A percentile compares a stretch with the other conserved stretches of the same genome.
These are phyloP conservation scores for Nakazawaea molendinolei DNA, from an alignment of 805 yeast species.

Conservation along the genomic window DNA sequence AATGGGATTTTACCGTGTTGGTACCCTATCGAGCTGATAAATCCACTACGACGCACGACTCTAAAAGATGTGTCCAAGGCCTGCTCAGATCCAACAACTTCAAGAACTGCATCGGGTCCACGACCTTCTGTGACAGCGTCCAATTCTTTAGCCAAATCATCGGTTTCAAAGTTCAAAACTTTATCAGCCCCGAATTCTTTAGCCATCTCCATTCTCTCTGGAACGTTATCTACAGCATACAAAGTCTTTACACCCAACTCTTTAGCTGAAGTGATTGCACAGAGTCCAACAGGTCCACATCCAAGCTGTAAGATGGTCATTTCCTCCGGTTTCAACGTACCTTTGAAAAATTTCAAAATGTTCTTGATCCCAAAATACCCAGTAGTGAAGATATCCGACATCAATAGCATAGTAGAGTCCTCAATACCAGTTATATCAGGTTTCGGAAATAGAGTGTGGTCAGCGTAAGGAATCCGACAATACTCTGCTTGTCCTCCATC, in stretches of 20 bases:
- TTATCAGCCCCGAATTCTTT: constrained; percentile 38
- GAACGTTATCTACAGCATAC: constrained; percentile 44
- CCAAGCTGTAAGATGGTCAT: constrained; percentile 46
- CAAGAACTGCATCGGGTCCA: constrained; percentile 57
- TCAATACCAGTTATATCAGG: constrained; percentile 29
- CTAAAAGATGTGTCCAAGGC: constrained; percentile 48
- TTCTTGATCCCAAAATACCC: constrained; percentile 54
- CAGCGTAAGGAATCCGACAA: constrained; percentile 53
- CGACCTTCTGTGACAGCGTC: constrained; percentile 32
- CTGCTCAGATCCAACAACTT: constrained; percentile 49
- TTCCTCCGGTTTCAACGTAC: constrained; percentile 25
- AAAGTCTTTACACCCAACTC: constrained; percentile 36
- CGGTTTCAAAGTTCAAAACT: constrained; percentile 38
- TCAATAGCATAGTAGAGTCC: constrained; percentile 41
- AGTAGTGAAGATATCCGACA: constrained; percentile 63
- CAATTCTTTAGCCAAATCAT: constrained; percentile 19
- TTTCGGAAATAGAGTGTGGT: constrained; percentile 37
- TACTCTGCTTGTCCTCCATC: constrained; percentile 63
- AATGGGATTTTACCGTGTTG: constrained; percentile 53
- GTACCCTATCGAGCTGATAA: constrained; percentile 53
- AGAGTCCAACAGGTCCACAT: constrained; percentile 55
- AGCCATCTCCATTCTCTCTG: constrained; percentile 39
- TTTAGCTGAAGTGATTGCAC: constrained; percentile 40
- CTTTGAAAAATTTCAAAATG: constrained; percentile 22
- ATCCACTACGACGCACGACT: constrained; percentile 50